phyloP scores from a whole-genome alignment of 441 rosid species.

The Adansonia grandidieri region DNA sequence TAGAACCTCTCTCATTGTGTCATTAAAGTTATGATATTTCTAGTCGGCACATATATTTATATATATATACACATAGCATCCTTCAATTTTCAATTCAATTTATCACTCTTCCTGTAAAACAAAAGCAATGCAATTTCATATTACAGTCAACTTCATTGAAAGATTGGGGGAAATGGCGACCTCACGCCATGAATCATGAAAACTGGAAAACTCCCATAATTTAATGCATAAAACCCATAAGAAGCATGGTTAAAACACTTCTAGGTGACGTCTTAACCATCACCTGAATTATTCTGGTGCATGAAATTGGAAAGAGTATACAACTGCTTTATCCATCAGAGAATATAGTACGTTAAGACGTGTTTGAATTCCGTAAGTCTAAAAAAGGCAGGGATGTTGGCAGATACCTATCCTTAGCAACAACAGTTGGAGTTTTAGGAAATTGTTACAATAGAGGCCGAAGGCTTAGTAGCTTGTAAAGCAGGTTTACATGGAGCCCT shows the following conservation, averaged over 20 bases:
- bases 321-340: neutral
- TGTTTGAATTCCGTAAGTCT: neutral
- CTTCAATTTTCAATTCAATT: neutral
- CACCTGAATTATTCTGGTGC: neutral
- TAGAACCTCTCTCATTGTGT: neutral
- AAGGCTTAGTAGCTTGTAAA: too few species aligned
- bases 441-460: too few species aligned
- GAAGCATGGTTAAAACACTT: too few species aligned
- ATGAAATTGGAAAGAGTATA: neutral
- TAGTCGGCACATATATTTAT: neutral
- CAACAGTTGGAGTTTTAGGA: too few species aligned
- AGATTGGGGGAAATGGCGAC: neutral
- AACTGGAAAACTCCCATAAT: too few species aligned
- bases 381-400: too few species aligned
- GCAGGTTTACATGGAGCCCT: too few species aligned
- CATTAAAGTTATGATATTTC: neutral
- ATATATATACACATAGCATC: neutral
- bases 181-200: too few species aligned
- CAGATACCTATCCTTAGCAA: too few species aligned
- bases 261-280: neutral
- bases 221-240: too few species aligned
- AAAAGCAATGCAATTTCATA: neutral
- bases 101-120: neutral
- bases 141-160: neutral
- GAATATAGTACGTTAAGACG: neutral